A percentile compares a stretch with the other conserved stretches of the same genome.
phyloP scores from a whole-genome alignment of 179 eudicot species.

The Corrigiola litoralis region DNA sequence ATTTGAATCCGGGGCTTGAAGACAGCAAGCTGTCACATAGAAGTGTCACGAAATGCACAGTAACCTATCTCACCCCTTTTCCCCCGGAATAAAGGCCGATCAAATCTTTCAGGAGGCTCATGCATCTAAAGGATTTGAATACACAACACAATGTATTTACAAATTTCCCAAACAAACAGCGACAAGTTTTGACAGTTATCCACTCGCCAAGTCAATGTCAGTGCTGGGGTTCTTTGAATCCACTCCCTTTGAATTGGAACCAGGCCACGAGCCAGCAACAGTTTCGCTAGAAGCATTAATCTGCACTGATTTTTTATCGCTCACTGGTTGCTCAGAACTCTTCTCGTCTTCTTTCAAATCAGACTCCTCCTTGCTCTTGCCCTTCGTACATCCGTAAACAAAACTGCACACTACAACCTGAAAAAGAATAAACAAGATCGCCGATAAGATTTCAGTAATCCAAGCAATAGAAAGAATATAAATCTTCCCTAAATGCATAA shows the following conservation, averaged over 20 bases:
- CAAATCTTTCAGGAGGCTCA: constrained; percentile 8
- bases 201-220: constrained; percentile 79
- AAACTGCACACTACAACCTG: constrained; percentile 92
- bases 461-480: no score
- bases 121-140: constrained; percentile 26
- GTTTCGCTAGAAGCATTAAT: constrained; percentile 37
- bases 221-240: constrained; percentile 48
- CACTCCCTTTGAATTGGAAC: constrained; percentile 30
- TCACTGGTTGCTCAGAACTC: constrained; percentile 26
- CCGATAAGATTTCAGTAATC: no score
- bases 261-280: constrained; percentile 36
- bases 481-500: no score
- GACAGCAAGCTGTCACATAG: neutral
- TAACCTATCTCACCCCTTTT: neutral
- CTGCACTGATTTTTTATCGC: constrained; percentile 31
- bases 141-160: constrained; percentile 40
- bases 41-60: neutral
- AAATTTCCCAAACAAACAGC: constrained; percentile 18
- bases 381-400: constrained; percentile 58
- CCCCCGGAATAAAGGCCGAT: neutral
- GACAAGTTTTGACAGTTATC: constrained; percentile 33
- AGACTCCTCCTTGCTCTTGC: constrained; percentile 31
- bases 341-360: constrained; percentile 28
- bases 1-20: constrained; percentile 15
- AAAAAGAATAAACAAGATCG: neutral